phyloP scores from a whole-genome alignment of 495 filamentous ascomycete species.

The Neurospora sp. region DNA sequence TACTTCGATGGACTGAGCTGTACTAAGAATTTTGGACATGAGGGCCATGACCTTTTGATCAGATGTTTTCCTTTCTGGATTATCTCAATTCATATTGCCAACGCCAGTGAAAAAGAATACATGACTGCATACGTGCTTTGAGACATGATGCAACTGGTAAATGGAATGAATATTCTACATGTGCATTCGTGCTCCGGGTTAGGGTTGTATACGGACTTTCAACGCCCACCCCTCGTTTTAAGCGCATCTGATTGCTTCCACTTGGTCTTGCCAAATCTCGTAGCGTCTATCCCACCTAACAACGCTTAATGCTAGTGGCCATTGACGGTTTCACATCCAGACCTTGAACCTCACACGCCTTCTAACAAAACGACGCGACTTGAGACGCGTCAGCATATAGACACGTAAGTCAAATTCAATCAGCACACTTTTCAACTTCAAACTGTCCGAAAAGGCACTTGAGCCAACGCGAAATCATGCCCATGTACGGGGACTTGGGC shows the following conservation, averaged over 20 bases:
- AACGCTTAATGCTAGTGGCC: not conserved
- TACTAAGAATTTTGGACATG: not conserved
- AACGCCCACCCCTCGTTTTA: not conserved
- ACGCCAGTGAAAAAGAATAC: not conserved
- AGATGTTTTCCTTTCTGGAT: not conserved
- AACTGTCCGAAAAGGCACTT: constrained; percentile 43
- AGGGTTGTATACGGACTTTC: not conserved
- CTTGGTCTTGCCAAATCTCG: not conserved
- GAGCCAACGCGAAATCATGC: constrained; percentile 68
- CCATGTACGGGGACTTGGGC: constrained; percentile 86
- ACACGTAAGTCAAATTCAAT: not conserved
- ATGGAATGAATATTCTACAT: not conserved
- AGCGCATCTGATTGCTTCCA: not conserved
- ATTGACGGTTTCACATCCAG: not conserved
- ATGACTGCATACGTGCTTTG: not conserved
- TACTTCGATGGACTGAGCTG: not conserved
- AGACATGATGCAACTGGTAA: not conserved
- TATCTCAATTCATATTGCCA: not conserved
- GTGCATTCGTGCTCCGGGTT: not conserved
- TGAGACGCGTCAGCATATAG: not conserved
- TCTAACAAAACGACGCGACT: not conserved
- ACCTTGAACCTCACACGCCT: not conserved
- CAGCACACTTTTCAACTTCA: not conserved
- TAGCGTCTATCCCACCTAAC: not conserved
- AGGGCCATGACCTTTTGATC: not conserved